Evolutionary conservation across 169 alveolate genomes (phyloP).

Genomic region (Neospora caninum): DNA sequence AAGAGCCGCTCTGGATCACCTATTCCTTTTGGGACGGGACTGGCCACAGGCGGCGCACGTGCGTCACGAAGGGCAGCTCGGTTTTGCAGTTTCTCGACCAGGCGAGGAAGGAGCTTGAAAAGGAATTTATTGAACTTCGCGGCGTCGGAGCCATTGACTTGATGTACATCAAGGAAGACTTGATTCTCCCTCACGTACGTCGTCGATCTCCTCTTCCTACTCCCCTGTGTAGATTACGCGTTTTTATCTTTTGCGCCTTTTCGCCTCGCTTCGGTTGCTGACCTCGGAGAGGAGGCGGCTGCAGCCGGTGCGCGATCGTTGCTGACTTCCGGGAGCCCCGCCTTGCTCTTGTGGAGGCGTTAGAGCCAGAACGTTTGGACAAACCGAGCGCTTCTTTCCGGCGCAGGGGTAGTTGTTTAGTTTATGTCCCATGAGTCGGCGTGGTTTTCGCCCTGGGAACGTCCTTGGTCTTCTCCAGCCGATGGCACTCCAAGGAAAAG

Average conservation of each 20-base stretch:
- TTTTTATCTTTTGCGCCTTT: neutral
- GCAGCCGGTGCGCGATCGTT: too few relatives aligned
- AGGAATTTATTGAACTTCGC: constrained; percentile 71
- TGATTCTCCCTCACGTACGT: constrained; percentile 76
- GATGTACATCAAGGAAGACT: constrained; percentile 80
- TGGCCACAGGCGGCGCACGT: constrained; percentile 75
- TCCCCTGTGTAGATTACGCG: neutral
- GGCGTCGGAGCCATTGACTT: constrained; percentile 63
- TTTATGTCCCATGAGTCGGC: too few relatives aligned
- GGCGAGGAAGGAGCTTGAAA: constrained; percentile 67
- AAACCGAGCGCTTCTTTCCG: too few relatives aligned
- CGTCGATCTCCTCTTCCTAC: neutral
- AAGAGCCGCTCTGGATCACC: constrained; percentile 71
- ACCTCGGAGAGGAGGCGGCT: neutral
- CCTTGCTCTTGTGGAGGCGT: too few relatives aligned
- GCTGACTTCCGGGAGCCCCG: too few relatives aligned
- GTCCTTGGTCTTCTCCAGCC: too few relatives aligned
- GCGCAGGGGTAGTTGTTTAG: too few relatives aligned
- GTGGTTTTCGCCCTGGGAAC: too few relatives aligned
- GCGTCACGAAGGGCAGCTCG: constrained; percentile 65
- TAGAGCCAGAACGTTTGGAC: too few relatives aligned
- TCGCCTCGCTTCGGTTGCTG: too few relatives aligned
- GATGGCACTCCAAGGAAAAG: too few relatives aligned
- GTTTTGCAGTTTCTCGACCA: constrained; percentile 72
- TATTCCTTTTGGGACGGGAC: constrained; percentile 79